Evolutionary conservation across 768 basidiomycete species (phyloP).

Genomic region (Macrocybe gigantea): DNA sequence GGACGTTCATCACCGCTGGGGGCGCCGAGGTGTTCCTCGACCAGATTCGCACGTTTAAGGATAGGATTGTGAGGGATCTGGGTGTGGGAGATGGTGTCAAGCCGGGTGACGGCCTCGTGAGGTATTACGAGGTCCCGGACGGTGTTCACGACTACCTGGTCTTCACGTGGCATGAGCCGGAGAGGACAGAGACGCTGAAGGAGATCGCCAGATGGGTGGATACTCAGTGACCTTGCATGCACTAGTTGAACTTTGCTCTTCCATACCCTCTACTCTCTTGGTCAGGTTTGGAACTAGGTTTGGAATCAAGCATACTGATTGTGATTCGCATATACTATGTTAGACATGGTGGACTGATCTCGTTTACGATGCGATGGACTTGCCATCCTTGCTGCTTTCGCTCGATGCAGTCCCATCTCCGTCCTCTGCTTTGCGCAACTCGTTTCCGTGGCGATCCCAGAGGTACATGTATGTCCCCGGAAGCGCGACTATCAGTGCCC

Average conservation of each 20-base stretch:
- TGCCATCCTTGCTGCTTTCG: no score
- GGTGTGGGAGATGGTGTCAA: not conserved
- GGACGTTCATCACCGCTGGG: not conserved
- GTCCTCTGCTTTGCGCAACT: conserved; percentile 33
- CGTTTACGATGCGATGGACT: no score
- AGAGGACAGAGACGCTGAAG: not conserved
- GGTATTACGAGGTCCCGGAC: not conserved
- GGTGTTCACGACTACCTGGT: not conserved
- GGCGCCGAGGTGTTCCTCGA: not conserved
- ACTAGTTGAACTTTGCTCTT: no score
- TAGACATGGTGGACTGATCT: no score
- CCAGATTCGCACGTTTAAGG: not conserved
- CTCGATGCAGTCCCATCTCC: conserved; percentile 12
- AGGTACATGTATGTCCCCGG: conserved; percentile 65
- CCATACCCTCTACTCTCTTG: no score
- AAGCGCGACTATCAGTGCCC: conserved; percentile 56
- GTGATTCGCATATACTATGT: no score
- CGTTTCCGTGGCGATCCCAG: conserved; percentile 36
- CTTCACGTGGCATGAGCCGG: not conserved
- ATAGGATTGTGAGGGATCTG: not conserved
- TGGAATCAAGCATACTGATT: no score
- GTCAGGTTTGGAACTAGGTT: no score
- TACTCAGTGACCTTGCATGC: not conserved
- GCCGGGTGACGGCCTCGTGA: no score
- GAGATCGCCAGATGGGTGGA: not conserved